phyloP scores from a whole-genome alignment of 805 yeast genomes.

The Ogataea allantospora region DNA sequence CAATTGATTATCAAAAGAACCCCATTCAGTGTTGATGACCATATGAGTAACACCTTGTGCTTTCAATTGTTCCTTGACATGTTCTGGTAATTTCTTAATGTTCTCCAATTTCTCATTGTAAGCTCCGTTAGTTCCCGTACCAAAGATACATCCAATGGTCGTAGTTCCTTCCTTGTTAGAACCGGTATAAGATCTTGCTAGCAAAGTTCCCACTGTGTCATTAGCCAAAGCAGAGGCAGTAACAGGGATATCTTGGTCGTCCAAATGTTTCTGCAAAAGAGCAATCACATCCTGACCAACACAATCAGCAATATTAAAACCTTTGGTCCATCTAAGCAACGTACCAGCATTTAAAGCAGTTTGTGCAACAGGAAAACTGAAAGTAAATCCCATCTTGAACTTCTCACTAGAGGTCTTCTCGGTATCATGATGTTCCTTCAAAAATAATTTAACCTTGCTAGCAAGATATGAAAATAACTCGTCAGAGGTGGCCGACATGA shows the following conservation, averaged over 20 bases:
- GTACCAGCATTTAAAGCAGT: slow-evolving; percentile 75
- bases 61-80: slow-evolving; percentile 37
- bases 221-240: slow-evolving; percentile 85
- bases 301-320: slow-evolving; percentile 81
- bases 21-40: slow-evolving; percentile 98
- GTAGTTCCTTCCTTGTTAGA: slow-evolving; percentile 69
- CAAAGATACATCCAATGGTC: slow-evolving; percentile 86
- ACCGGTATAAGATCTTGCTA: slow-evolving; percentile 80
- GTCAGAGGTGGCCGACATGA: slow-evolving; percentile 65
- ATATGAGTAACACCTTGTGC: slow-evolving; percentile 56
- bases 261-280: slow-evolving; percentile 67
- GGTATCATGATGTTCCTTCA: slow-evolving; percentile 57
- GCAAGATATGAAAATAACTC: slow-evolving; percentile 78
- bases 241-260: slow-evolving; percentile 58
- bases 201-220: slow-evolving; percentile 92
- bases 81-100: slow-evolving; percentile 69
- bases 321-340: slow-evolving; percentile 94
- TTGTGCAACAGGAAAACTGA: slow-evolving; percentile 90
- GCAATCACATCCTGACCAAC: slow-evolving; percentile 81
- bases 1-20: slow-evolving; percentile 87
- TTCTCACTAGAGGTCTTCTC: slow-evolving; percentile 27
- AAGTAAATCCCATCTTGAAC: slow-evolving; percentile 87
- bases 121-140: slow-evolving; percentile 98
- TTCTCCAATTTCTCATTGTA: slow-evolving; percentile 75
- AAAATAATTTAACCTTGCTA: slow-evolving; percentile 60